Base-by-base conservation (phyloP, 768 basidiomycete genomes). In the Leccinellum luteum region DNA sequence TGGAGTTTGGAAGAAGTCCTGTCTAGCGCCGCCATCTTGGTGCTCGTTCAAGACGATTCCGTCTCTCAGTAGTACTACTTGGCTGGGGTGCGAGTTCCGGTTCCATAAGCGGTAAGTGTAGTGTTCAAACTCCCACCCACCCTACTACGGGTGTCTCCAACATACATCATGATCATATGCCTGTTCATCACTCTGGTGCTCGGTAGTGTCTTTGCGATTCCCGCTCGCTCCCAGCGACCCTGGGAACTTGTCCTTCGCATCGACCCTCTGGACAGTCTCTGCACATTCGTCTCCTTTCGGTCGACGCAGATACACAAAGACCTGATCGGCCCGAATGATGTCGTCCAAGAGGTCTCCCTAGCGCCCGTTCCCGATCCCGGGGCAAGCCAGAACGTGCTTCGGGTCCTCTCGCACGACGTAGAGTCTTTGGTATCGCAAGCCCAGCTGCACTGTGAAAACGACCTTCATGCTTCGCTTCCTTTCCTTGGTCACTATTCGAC, bases 171-270 rank as follows among this genome's bases (percentile, higher is more conserved):
- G 59, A 69, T 69, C 67, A 66, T 32, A 43, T 57, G 45, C 35
- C 30, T 44, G 52, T 38, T 51, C 49, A 7, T 60, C 25, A 34
- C 41, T 17, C 48, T 47, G 12, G 59, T 31, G 19, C 28, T 64
- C 50, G 12, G 48, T 45, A 35, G 57, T 19, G 55, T 50, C 7
- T 19, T 35, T 25, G 63, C 56, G 8, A 47, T n/a, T 10, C 27
- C 81, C 85, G 45, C 75, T 87, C 88, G 85, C 83, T 80, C 87
- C 86, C 48, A 31, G 30, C 23, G 92, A 90, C 23, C 96, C 91
- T 68, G 86, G 85, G 64, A 69, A 34, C 69, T 69, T 21, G 61
- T 63, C 21, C 23, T 69, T 10, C 61, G 56, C 48, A n/a, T 52
- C n/a, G 53, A 71, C 52, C 56, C 58, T 25, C 47, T 59, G 48